Conservation (phyloP, 805 yeast genomes). For the Cyberlindnera euphorbiae region DNA sequence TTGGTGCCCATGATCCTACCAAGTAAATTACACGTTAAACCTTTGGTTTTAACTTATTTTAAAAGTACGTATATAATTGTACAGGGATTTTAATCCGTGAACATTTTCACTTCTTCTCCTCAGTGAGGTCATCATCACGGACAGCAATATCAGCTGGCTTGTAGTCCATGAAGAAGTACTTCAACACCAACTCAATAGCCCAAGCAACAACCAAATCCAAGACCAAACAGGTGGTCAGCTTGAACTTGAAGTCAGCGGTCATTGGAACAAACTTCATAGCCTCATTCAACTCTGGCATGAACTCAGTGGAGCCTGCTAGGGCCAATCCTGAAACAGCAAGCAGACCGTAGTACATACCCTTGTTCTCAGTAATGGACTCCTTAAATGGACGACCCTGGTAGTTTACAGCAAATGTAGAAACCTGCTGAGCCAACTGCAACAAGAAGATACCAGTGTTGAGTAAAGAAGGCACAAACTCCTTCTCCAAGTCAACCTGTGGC, state of each 20-base stretch:
- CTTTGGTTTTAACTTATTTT: background rate
- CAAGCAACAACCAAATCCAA: constrained; percentile 75
- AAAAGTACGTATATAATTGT: no score
- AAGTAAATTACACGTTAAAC: background rate
- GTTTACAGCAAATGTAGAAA: constrained; percentile 95
- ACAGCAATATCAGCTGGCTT: constrained; percentile 87
- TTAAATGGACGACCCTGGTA: constrained; percentile 97
- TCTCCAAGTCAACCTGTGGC: constrained; percentile 85
- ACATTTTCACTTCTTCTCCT: constrained; percentile 1
- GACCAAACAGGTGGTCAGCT: constrained; percentile 67
- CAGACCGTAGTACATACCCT: constrained; percentile 95
- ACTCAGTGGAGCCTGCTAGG: constrained; percentile 87
- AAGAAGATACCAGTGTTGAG: constrained; percentile 95
- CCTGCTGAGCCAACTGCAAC: constrained; percentile 92
- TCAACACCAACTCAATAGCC: constrained; percentile 75
- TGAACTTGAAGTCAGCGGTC: constrained; percentile 65
- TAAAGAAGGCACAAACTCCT: constrained; percentile 81
- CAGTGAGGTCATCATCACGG: constrained; percentile 17
- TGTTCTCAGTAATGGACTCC: constrained; percentile 83
- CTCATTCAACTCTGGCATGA: constrained; percentile 89
- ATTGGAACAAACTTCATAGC: constrained; percentile 90
- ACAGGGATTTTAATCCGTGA: background rate
- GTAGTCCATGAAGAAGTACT: constrained; percentile 82
- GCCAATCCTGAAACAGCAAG: constrained; percentile 88
- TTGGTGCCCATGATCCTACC: background rate